A percentile compares a stretch with the other conserved stretches of the same genome.
phyloP scores from a whole-genome alignment of 108 stramenopile genomes.

The Fragilariopsis cylindrus region DNA sequence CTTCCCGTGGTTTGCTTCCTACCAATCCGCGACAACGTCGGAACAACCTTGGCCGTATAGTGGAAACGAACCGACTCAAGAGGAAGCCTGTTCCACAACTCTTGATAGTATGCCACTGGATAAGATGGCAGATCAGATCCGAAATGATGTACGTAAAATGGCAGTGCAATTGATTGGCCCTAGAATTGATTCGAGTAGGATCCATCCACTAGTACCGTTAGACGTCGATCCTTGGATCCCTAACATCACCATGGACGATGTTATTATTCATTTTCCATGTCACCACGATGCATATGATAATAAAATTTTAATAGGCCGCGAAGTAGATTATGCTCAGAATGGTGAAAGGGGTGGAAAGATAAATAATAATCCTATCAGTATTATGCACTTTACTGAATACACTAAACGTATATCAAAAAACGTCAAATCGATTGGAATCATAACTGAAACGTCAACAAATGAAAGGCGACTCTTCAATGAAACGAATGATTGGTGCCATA shows the following conservation, averaged over 20 bases:
- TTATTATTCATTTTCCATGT: constrained; percentile 44
- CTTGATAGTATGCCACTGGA: constrained; percentile 19
- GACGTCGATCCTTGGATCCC: constrained; percentile 22
- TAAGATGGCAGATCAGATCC: constrained; percentile 24
- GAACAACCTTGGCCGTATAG: constrained; percentile 21
- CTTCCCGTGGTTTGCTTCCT: constrained; percentile 30
- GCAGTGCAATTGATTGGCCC: constrained; percentile 27
- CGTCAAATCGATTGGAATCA: constrained; percentile 32
- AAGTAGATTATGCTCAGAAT: too few relatives aligned
- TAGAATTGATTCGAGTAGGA: not conserved
- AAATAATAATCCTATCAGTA: not conserved
- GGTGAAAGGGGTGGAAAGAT: too few relatives aligned
- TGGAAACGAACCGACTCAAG: constrained; percentile 14
- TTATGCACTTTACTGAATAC: constrained; percentile 37
- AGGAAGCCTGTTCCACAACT: constrained; percentile 15
- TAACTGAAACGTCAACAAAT: constrained; percentile 19
- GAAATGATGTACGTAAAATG: constrained; percentile 31
- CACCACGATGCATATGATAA: constrained; percentile 27
- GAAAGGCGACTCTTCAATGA: not conserved
- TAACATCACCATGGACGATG: constrained; percentile 33
- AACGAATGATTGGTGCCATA: not conserved
- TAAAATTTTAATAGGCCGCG: not conserved
- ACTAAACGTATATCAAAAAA: constrained; percentile 7
- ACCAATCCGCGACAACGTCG: not conserved
- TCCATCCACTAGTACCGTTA: constrained; percentile 8